Evolutionary conservation across 352 stramenopile species (phyloP).

Genomic region (Globisporangium cystogenes): DNA sequence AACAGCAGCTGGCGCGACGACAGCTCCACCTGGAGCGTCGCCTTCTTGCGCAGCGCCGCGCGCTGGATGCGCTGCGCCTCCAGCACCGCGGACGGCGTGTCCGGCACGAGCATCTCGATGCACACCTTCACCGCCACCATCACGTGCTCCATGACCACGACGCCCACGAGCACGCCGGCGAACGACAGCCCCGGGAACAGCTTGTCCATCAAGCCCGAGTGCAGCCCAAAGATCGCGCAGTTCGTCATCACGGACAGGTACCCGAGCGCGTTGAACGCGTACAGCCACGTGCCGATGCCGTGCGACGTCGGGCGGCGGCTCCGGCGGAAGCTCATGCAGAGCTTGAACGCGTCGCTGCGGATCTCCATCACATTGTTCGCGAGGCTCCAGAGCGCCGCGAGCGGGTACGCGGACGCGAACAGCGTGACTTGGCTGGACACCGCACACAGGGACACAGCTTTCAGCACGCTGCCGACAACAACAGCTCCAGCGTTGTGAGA

Average conservation of each 20-base stretch:
- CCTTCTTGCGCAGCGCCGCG: slow-evolving; percentile 64
- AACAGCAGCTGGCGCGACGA: slow-evolving; percentile 40
- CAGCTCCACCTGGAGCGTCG: slow-evolving; percentile 63
- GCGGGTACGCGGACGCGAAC: slow-evolving; percentile 92
- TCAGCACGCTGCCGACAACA: too few relatives aligned
- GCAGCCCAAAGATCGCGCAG: slow-evolving; percentile 91
- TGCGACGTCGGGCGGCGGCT: slow-evolving; percentile 52
- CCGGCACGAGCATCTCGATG: slow-evolving; percentile 76
- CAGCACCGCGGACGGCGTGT: slow-evolving; percentile 51
- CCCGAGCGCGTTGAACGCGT: slow-evolving; percentile 86
- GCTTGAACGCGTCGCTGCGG: slow-evolving; percentile 94
- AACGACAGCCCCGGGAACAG: slow-evolving; percentile 64
- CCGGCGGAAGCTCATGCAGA: slow-evolving; percentile 82
- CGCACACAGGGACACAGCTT: slow-evolving; percentile 17
- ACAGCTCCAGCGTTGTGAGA: neutral
- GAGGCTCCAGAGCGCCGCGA: slow-evolving; percentile 90
- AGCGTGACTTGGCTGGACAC: slow-evolving; percentile 88
- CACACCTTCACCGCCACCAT: slow-evolving; percentile 76
- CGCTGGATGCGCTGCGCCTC: slow-evolving; percentile 66
- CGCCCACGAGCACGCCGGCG: slow-evolving; percentile 42
- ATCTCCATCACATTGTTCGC: slow-evolving; percentile 95
- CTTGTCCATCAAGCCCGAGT: slow-evolving; percentile 75
- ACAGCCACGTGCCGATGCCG: slow-evolving; percentile 92
- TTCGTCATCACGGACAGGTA: slow-evolving; percentile 94
- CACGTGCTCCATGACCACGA: slow-evolving; percentile 68